Base-by-base conservation (phyloP, 495 filamentous ascomycete species). In the Lepidopterella palustris region DNA sequence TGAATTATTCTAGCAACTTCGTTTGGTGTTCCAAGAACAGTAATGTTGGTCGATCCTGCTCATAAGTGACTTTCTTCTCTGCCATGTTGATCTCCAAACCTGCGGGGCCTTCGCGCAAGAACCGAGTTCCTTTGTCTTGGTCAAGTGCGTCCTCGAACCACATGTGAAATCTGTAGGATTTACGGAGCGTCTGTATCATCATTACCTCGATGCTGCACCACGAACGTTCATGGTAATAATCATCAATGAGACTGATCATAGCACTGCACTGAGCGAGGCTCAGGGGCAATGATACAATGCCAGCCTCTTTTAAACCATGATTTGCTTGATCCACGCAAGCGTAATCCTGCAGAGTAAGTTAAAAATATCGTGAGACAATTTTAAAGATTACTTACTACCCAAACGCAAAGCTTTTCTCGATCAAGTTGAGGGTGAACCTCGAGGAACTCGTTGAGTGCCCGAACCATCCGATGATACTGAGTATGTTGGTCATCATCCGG, bases 201-300 rank as follows among this genome's bases (percentile, higher is more conserved):
- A 61, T 24, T 13, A 56, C 53, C 42, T 61, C 53, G 21, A 61
- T 53, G n/a, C 13, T 23, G 42, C 59, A 61, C 59, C 59, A 61
- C 10, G 59, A 57, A 20, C 59, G 53, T 11, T 24, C 27, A 39
- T 57, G 49, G 31, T 57, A 61, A n/a, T 13, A 8, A 5, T 51
- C 53, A 39, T 61, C 59, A 29, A 57, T 53, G 29, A 61, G 59
- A 31, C 59, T 61, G 21, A 61, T 61, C 49, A 61, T 57, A 21
- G 53, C 59, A 40, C 55, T 45, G 54, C 59, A 61, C 31, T 61
- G 59, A 3, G 53, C 31, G n/a, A 61, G 25, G 20, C 28, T 26
- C 53, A 61, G n/a, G 39, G 59, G 59, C 28, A 61, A 32, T 48
- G 59, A 27, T 5, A 20, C 39, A 40, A 61, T 51, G 25, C 59